A percentile compares a stretch with the other conserved stretches of the same genome.
Conservation (phyloP, 2,329 filamentous ascomycete genomes). For the Macrophomina phaseolina region DNA sequence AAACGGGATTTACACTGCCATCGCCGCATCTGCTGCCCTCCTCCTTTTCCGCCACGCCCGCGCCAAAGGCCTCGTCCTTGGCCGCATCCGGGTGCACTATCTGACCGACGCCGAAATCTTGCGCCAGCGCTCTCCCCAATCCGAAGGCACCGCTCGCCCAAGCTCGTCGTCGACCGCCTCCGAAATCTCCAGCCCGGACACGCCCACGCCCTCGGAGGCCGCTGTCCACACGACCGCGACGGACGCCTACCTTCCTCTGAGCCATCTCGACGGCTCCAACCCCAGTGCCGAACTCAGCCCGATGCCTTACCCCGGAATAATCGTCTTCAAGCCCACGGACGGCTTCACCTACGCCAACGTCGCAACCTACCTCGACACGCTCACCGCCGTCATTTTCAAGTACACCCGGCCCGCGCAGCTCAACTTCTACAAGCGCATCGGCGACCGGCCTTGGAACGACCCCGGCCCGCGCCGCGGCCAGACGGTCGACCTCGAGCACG, state of each 20-base stretch:
- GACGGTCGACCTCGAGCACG: conserved; percentile 45
- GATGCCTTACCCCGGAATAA: conserved; percentile 29
- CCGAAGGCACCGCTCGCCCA: conserved; percentile 29
- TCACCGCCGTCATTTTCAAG: conserved; percentile 49
- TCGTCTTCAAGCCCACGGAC: conserved; percentile 68
- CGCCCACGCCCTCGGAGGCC: background rate
- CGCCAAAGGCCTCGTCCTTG: conserved; percentile 35
- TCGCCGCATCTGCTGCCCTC: conserved; percentile 75
- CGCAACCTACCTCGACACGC: conserved; percentile 82
- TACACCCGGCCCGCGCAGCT: conserved; percentile 78
- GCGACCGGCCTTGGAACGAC: conserved; percentile 93
- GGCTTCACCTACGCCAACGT: conserved; percentile 97
- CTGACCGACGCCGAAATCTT: conserved; percentile 6
- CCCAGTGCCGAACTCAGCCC: conserved; percentile 20
- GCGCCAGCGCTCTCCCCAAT: conserved; percentile 40
- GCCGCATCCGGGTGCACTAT: conserved; percentile 32
- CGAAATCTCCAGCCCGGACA: conserved; percentile 10
- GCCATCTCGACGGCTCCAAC: conserved; percentile 6
- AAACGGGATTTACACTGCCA: conserved; percentile 84
- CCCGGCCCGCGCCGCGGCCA: conserved; percentile 71
- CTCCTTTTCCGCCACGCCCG: conserved; percentile 70
- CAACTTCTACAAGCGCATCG: conserved; percentile 60
- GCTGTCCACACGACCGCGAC: background rate
- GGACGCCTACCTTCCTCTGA: conserved; percentile 13
- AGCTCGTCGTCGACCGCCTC: conserved; percentile 32